Conservation (phyloP, 257 asterid species). For the Nicotiana tabacum region DNA sequence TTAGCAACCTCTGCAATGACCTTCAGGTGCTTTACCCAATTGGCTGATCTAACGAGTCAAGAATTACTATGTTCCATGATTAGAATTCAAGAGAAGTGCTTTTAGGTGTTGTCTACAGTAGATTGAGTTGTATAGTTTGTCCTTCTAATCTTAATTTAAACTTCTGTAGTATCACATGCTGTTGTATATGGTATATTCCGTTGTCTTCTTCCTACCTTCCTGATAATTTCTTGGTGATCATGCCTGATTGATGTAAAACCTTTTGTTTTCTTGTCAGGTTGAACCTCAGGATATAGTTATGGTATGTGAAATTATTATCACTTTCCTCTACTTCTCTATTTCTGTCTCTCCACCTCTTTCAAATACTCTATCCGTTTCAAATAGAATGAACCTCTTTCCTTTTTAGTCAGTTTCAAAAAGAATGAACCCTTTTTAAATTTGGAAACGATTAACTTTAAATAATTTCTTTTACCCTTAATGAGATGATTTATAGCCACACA, state of each 20-base stretch:
- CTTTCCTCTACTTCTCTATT: background rate
- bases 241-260: background rate
- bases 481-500: no score
- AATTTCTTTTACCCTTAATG: no score
- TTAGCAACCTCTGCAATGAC: conserved; percentile 39
- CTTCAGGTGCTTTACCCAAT: conserved; percentile 35
- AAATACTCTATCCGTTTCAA: no score
- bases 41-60: background rate
- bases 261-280: conserved; percentile 49
- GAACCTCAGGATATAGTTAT: conserved; percentile 93
- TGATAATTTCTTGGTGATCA: background rate
- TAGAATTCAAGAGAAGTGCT: background rate
- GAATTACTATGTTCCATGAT: background rate
- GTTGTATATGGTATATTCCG: background rate
- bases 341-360: background rate
- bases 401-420: no score
- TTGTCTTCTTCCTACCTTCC: background rate
- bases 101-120: background rate
- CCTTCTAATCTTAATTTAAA: background rate
- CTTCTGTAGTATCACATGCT: background rate
- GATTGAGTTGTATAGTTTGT: background rate
- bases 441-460: no score
- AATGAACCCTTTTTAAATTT: no score
- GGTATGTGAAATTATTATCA: conserved; percentile 43
- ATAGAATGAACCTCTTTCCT: no score